Conservation (phyloP, 345 rosid genomes). For the Eucalyptus marginata region DNA sequence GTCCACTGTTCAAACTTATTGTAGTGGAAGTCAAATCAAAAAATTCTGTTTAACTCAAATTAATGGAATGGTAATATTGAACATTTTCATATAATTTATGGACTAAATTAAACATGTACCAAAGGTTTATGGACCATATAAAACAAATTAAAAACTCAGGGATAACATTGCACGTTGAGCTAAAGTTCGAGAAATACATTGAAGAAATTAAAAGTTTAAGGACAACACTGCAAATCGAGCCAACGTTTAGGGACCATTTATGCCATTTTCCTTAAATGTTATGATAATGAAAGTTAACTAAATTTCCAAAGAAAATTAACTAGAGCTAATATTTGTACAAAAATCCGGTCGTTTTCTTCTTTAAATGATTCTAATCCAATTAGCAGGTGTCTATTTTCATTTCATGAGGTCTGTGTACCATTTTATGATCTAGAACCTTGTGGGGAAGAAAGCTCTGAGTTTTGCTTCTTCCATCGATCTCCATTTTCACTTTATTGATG, state of each 20-base stretch:
- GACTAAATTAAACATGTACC: not conserved
- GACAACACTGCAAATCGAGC: accelerated
- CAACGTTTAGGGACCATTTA: not conserved
- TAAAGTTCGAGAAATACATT: not conserved
- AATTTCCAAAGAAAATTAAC: not conserved
- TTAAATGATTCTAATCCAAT: not conserved
- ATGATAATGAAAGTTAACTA: not conserved
- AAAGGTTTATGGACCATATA: not conserved
- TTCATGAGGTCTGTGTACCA: not conserved
- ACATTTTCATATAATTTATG: accelerated
- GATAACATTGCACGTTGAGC: not conserved
- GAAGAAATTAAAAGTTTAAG: not conserved
- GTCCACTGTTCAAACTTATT: accelerated
- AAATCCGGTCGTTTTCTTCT: not conserved
- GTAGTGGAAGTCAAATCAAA: not conserved
- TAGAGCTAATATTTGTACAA: not conserved
- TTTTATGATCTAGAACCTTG: not conserved
- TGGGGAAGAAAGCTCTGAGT: not conserved
- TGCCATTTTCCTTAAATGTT: not conserved
- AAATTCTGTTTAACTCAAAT: not conserved
- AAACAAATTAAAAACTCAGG: not conserved
- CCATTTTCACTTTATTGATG: not conserved
- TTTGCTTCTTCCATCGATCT: not conserved
- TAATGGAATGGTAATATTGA: not conserved
- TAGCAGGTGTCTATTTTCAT: not conserved